Base-by-base conservation (phyloP, 1,284 basidiomycete species). In the Trametes versicolor region DNA sequence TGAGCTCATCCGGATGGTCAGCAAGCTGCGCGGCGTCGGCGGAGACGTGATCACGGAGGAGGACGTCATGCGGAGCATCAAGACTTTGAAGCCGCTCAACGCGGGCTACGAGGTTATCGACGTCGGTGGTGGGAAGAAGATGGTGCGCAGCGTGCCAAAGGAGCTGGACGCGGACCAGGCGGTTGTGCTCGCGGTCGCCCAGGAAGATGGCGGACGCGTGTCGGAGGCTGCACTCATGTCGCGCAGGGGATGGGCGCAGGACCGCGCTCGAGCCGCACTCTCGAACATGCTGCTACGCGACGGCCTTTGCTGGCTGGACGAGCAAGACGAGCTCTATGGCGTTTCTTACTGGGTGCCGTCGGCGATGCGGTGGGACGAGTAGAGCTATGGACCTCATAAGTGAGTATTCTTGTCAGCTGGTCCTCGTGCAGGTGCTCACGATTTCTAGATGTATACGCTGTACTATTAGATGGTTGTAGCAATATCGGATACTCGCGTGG, bases 231-330 rank as follows among this genome's bases (percentile, higher is more conserved):
- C 81, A 36, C 78, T 95, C 21, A 82, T 89, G 37, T 76, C 77
- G 32, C 76, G 81, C 51, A 86, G 86, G n/a, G 89, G 88, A 4
- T 99, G 97, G 97, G 86, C 87, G 0, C 76, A 83, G 43, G 91
- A 93, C 21, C 83, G 97, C 32, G 91, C 94, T 0, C 82, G 84
- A 43, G 86, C 89, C 5, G 95, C 92, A 2, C 77, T 99, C 71
- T 91, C 96, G 67, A 96, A 97, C 70, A 96, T 97, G 88, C 84
- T 96, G 15, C 83, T 96, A 71, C 83, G 92, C 37, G 96, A 99
- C 71, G 97, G 96, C 0, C 82, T 98, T 48, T 96, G 95, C 60
- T 99, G 97, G 97, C 76, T 99, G 37, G 97, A 99, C 75, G 90
- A 93, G 47, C 94, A 96, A 77, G 92, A 92, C 65, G 86, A 88